A percentile compares a stretch with the other conserved stretches of the same genome.
Conservation (phyloP, 768 basidiomycete genomes). For the Tylopilus sp. region DNA sequence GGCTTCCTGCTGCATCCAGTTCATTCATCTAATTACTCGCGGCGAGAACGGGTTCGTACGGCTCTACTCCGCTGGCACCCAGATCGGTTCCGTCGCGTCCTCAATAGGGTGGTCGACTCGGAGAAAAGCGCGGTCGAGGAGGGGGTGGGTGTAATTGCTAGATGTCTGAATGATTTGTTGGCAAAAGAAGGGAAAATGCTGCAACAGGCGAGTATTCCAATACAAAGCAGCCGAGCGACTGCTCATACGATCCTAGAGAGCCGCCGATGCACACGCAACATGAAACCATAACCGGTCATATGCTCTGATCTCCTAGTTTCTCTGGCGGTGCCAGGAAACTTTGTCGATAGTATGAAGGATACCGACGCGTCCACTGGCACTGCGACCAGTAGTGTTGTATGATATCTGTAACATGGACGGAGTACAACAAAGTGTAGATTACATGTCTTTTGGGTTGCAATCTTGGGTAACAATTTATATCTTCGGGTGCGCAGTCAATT, state of each 20-base stretch:
- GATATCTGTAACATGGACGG: slow-evolving; percentile 13
- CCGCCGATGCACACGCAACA: background rate
- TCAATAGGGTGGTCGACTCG: slow-evolving; percentile 47
- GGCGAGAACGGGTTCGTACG: slow-evolving; percentile 61
- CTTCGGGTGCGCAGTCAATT: too few relatives aligned
- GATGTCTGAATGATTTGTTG: slow-evolving; percentile 67
- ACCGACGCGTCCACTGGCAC: slow-evolving; percentile 7
- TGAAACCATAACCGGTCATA: too few relatives aligned
- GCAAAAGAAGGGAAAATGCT: slow-evolving; percentile 32
- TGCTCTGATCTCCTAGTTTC: too few relatives aligned
- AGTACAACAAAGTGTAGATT: slow-evolving; percentile 13
- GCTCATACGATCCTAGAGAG: slow-evolving; percentile 14
- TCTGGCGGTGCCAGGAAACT: slow-evolving; percentile 15
- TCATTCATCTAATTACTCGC: slow-evolving; percentile 56
- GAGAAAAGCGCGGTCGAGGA: slow-evolving; percentile 56
- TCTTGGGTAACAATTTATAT: too few relatives aligned
- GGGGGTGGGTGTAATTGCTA: slow-evolving; percentile 61
- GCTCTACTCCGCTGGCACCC: slow-evolving; percentile 81
- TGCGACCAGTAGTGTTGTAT: slow-evolving; percentile 14
- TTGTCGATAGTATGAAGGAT: slow-evolving; percentile 12
- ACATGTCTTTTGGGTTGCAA: background rate
- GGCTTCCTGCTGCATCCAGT: slow-evolving; percentile 61
- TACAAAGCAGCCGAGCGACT: background rate
- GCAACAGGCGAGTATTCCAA: slow-evolving; percentile 17
- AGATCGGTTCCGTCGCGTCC: slow-evolving; percentile 63